These are phyloP conservation scores for Cylindrotheca closterium DNA, from an alignment of 108 stramenopile genomes.

Conservation along the genomic window DNA sequence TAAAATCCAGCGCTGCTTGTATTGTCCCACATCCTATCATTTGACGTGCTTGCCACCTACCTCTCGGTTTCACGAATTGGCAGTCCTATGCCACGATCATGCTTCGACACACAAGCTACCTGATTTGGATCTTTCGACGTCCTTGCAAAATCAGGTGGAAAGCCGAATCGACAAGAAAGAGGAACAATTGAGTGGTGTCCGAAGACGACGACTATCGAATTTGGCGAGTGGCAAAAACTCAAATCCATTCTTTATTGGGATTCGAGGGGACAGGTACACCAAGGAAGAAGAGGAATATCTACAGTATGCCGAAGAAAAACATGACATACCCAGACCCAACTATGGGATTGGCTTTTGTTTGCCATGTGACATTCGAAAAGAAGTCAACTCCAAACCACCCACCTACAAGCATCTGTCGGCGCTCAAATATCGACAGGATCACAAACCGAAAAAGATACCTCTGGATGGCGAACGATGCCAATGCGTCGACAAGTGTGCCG, in stretches of 20 bases:
- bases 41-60: constrained; percentile 85
- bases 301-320: constrained; percentile 2
- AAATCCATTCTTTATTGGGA: constrained; percentile 30
- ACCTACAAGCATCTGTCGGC: constrained; percentile 61
- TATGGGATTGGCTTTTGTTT: constrained; percentile 47
- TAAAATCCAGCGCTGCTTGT: constrained; percentile 57
- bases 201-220: neutral
- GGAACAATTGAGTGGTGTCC: constrained; percentile 27
- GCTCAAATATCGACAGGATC: constrained; percentile 46
- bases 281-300: neutral
- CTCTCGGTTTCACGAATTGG: constrained; percentile 78
- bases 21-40: constrained; percentile 87
- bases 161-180: constrained; percentile 32
- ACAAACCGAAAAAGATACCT: constrained; percentile 60
- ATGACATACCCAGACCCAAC: constrained; percentile 1
- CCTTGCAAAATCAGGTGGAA: constrained; percentile 55
- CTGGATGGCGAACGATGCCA: constrained; percentile 57
- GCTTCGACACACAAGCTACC: constrained; percentile 63
- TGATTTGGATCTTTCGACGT: constrained; percentile 55
- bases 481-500: constrained; percentile 69
- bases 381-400: constrained; percentile 74
- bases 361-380: constrained; percentile 62
- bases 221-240: neutral
- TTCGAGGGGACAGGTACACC: constrained; percentile 23
- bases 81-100: constrained; percentile 86